Evolutionary conservation across 306 rosid species (phyloP).

Genomic region (Morella rubra): DNA sequence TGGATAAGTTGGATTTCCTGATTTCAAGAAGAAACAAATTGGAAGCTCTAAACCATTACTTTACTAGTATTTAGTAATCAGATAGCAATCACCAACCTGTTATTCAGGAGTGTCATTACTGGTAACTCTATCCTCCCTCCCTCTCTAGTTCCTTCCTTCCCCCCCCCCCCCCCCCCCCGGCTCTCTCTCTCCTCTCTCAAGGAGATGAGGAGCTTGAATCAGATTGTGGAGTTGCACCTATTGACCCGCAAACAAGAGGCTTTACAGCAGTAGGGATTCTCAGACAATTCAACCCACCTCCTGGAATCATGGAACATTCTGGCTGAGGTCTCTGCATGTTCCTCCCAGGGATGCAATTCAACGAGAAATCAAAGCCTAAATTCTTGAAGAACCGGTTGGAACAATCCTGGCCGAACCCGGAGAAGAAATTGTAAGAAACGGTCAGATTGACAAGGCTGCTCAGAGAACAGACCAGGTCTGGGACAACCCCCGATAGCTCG

Average conservation of each 20-base stretch:
- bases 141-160: not conserved
- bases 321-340: conserved; percentile 85
- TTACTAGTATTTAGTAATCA: conserved; percentile 41
- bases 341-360: conserved; percentile 84
- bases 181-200: conserved; percentile 21
- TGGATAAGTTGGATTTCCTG: conserved; percentile 7
- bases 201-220: conserved; percentile 47
- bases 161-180: no score
- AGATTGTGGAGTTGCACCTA: conserved; percentile 29
- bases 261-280: conserved; percentile 72
- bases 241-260: conserved; percentile 69
- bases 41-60: conserved; percentile 37
- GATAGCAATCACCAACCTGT: conserved; percentile 39
- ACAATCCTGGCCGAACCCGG: conserved; percentile 89
- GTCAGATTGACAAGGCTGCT: conserved; percentile 70
- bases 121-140: conserved; percentile 7
- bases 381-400: conserved; percentile 51
- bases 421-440: conserved; percentile 88
- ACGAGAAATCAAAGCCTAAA: conserved; percentile 83
- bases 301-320: conserved; percentile 80
- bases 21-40: conserved; percentile 43
- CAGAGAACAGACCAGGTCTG: conserved; percentile 74
- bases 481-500: conserved; percentile 81
- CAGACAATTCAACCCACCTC: conserved; percentile 73
- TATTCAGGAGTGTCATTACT: conserved; percentile 15